phyloP scores from a whole-genome alignment of 148 eudicot species.

The Rhododendron molle region DNA sequence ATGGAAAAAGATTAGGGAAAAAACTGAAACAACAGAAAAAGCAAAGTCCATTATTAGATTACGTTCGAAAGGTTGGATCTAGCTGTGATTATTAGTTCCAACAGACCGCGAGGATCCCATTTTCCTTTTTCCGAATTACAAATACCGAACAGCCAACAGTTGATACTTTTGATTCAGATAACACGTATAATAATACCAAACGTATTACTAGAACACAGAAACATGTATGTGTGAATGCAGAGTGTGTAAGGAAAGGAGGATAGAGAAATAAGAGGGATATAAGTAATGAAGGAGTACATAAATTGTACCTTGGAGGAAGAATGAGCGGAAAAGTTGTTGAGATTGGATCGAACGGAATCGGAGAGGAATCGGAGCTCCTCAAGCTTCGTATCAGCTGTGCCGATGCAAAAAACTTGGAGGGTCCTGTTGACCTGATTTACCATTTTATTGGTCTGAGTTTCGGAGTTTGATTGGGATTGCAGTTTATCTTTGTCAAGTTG shows the following conservation, averaged over 20 bases:
- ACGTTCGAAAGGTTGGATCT: background rate
- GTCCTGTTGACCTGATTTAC: conserved; percentile 10
- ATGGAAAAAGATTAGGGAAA: background rate
- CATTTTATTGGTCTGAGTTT: conserved; percentile 15
- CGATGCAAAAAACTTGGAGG: conserved; percentile 62
- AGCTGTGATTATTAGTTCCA: background rate
- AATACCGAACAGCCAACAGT: background rate
- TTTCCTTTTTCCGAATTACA: background rate
- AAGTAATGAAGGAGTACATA: background rate
- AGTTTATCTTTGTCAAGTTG: background rate
- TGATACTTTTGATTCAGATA: background rate
- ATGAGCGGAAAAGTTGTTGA: conserved; percentile 44
- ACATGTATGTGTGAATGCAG: background rate
- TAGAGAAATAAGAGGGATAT: background rate
- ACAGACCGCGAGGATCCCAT: background rate
- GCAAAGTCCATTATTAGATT: background rate
- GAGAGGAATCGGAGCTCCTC: conserved; percentile 68
- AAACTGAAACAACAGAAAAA: background rate
- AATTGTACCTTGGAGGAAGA: conserved; percentile 41
- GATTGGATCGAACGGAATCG: conserved; percentile 51
- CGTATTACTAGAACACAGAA: background rate
- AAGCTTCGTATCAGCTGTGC: conserved; percentile 85
- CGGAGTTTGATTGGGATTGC: background rate
- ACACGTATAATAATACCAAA: background rate
- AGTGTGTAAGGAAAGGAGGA: background rate